Conservation (phyloP, 352 stramenopile species). For the Pythium coloratum region DNA sequence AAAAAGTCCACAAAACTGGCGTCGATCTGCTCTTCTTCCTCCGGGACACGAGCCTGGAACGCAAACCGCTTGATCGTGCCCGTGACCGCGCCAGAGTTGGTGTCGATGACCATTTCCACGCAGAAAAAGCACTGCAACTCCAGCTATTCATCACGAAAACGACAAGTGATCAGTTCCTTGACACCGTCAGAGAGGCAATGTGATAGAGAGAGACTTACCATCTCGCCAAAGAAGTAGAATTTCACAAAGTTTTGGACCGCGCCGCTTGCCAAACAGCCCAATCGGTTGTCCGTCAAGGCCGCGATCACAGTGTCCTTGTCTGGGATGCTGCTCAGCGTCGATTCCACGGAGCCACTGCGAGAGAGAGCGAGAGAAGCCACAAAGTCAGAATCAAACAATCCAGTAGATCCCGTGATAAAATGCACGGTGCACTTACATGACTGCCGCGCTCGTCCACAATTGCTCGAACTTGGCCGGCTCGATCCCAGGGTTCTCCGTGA, state of each 20-base stretch:
- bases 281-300: constrained; percentile 60
- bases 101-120: constrained; percentile 74
- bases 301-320: constrained; percentile 80
- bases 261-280: constrained; percentile 82
- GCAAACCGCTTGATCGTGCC: constrained; percentile 74
- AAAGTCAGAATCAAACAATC: not conserved
- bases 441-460: constrained; percentile 61
- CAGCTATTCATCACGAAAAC: constrained; percentile 46
- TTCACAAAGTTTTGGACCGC: constrained; percentile 73
- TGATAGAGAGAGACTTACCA: too few species aligned
- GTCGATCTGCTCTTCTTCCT: constrained; percentile 81
- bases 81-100: constrained; percentile 47
- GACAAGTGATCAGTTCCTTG: too few species aligned
- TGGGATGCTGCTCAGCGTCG: constrained; percentile 48
- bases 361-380: not conserved
- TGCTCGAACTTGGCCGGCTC: constrained; percentile 81
- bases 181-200: too few species aligned
- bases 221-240: constrained; percentile 88
- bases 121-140: constrained; percentile 83
- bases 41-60: constrained; percentile 50
- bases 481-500: constrained; percentile 57
- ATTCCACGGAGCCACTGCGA: constrained; percentile 53
- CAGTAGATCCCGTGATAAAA: too few species aligned
- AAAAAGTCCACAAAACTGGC: constrained; percentile 86
- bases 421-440: constrained; percentile 61